Conservation (phyloP, 768 basidiomycete genomes). For the Lactarius tabidus region DNA sequence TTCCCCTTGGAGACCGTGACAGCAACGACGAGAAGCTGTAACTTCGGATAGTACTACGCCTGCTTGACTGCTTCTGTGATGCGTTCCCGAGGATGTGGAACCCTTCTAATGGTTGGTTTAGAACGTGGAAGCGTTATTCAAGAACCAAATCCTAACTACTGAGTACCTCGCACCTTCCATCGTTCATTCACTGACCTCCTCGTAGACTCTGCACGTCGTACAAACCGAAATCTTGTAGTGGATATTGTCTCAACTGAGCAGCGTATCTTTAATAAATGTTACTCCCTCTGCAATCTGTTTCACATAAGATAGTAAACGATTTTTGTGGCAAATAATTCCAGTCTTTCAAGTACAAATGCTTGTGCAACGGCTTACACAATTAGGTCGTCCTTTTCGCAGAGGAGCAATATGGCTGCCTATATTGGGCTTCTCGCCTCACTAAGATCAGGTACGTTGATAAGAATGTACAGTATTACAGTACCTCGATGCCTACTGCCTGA, state of each 20-base stretch:
- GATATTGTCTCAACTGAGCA: not conserved
- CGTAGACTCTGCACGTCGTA: not conserved
- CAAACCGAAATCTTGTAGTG: not conserved
- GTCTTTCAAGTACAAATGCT: not conserved
- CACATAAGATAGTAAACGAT: not conserved
- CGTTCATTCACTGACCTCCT: not conserved
- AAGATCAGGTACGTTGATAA: not conserved
- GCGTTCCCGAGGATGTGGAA: not conserved
- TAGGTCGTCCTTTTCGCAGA: rapidly evolving
- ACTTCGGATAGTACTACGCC: not conserved
- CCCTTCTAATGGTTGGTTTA: rapidly evolving
- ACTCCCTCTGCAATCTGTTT: not conserved
- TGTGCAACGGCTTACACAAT: rapidly evolving
- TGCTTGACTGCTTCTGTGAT: not conserved
- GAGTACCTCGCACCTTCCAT: not conserved
- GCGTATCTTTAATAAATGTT: not conserved
- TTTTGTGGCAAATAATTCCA: not conserved
- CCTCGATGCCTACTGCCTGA: not conserved
- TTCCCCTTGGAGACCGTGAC: not conserved
- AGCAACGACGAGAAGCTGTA: not conserved
- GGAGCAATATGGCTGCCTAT: not conserved
- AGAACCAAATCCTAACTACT: not conserved
- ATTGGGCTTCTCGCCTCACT: not conserved
- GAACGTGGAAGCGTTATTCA: not conserved
- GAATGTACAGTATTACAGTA: not conserved